These are phyloP conservation scores for Mycena metata DNA, from an alignment of 768 basidiomycete genomes.

Conservation along the genomic window DNA sequence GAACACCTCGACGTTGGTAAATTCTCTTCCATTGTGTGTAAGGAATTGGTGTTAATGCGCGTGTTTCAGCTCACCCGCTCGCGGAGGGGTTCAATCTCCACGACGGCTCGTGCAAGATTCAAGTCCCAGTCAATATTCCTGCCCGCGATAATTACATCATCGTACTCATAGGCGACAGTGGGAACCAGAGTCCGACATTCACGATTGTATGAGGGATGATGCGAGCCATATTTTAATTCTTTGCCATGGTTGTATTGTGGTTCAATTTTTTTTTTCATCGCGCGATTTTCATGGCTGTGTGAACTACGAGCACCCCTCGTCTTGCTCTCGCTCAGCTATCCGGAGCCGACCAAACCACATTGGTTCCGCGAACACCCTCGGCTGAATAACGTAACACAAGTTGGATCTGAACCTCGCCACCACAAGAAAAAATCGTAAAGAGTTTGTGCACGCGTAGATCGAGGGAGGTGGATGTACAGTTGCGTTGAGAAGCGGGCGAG, in stretches of 20 bases:
- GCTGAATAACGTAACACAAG: constrained; percentile 30
- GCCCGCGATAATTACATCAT: constrained; percentile 60
- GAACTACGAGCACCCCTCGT: background rate
- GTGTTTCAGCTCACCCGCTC: constrained; percentile 61
- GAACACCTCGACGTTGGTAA: constrained; percentile 64
- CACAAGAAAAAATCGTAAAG: constrained; percentile 8
- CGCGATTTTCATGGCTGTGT: background rate
- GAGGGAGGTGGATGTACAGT: background rate
- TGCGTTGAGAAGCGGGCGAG: background rate
- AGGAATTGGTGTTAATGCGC: constrained; percentile 12
- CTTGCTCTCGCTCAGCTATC: background rate
- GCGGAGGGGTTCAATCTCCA: constrained; percentile 60
- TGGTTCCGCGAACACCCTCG: background rate
- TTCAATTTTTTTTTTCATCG: background rate
- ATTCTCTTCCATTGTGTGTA: background rate
- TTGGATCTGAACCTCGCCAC: background rate
- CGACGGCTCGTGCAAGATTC: constrained; percentile 56
- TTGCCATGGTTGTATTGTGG: constrained; percentile 7
- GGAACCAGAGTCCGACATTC: constrained; percentile 64
- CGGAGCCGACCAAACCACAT: constrained; percentile 1
- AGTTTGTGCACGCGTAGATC: background rate
- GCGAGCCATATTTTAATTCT: no score
- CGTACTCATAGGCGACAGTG: constrained; percentile 73
- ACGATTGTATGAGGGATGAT: constrained; percentile 49
- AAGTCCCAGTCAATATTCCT: constrained; percentile 56